phyloP scores from a whole-genome alignment of 345 rosid species.

The Eucalyptus sp. region DNA sequence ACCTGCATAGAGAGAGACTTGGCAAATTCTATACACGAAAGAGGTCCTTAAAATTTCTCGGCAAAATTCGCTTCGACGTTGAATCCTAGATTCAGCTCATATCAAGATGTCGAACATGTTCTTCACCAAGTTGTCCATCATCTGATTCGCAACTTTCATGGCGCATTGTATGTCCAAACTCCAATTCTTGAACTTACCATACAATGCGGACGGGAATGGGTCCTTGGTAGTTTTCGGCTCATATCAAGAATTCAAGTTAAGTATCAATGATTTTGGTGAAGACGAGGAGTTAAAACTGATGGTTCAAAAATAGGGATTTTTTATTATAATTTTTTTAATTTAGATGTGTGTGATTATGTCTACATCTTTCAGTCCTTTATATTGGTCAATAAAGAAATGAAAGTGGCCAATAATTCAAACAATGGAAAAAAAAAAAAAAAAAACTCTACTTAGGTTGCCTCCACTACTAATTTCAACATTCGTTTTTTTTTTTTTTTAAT shows the following conservation, averaged over 20 bases:
- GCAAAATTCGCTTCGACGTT: background rate
- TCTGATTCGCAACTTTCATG: constrained; percentile 15
- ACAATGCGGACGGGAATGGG: too few species aligned
- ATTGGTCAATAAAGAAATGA: background rate
- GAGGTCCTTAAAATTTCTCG: background rate
- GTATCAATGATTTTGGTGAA: too few species aligned
- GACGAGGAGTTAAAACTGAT: too few species aligned
- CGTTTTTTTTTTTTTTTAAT: background rate
- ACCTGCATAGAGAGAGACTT: background rate
- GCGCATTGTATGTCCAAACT: constrained; percentile 9
- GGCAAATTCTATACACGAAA: background rate
- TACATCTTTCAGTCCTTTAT: background rate
- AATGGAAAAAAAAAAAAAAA: too few species aligned
- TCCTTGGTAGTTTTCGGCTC: too few species aligned
- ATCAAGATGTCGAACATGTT: constrained; percentile 31
- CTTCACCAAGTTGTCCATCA: constrained; percentile 37
- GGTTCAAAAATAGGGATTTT: background rate
- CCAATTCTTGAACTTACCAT: background rate
- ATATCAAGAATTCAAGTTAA: too few species aligned
- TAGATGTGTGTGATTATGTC: background rate
- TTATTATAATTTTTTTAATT: background rate
- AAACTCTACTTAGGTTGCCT: background rate
- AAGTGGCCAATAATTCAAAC: background rate
- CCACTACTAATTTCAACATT: background rate
- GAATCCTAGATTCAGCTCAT: background rate